Evolutionary conservation across 2,329 filamentous ascomycete species (phyloP).

Genomic region (Trichoderma oligosporum): DNA sequence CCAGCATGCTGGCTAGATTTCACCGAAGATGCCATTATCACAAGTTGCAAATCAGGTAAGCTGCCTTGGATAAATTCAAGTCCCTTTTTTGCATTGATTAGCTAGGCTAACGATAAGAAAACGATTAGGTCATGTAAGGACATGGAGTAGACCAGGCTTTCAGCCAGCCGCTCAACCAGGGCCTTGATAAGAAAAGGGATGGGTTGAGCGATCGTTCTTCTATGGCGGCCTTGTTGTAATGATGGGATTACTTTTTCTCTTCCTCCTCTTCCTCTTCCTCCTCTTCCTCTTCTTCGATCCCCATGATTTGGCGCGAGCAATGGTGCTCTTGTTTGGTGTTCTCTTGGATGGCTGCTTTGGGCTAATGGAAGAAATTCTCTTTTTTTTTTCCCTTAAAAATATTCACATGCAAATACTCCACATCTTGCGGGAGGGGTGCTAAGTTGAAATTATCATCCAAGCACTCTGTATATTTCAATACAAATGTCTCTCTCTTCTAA

Average conservation of each 20-base stretch:
- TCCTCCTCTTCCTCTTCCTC: background rate
- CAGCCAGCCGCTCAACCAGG: background rate
- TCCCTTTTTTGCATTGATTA: background rate
- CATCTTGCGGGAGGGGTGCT: too few relatives aligned
- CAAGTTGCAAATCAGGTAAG: slow-evolving; percentile 84
- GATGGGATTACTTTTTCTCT: background rate
- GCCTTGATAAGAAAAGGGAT: background rate
- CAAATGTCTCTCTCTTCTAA: too few relatives aligned
- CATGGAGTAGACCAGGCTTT: slow-evolving; percentile 61
- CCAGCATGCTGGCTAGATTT: slow-evolving; percentile 90
- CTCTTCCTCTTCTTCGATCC: background rate
- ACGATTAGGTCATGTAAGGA: slow-evolving; percentile 64
- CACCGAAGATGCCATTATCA: slow-evolving; percentile 87
- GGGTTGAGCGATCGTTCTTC: slow-evolving; percentile 2
- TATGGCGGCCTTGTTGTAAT: background rate
- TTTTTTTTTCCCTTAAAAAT: background rate
- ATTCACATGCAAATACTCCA: background rate
- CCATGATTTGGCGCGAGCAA: background rate
- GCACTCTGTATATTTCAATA: too few relatives aligned
- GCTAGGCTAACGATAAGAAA: slow-evolving; percentile 22
- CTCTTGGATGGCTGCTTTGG: background rate
- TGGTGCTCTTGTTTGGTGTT: slow-evolving; percentile 1
- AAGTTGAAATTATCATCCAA: too few relatives aligned
- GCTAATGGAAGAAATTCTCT: background rate
- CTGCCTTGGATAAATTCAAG: too few relatives aligned